Evolutionary conservation across 2,329 filamentous ascomycete species (phyloP).

Genomic region (Pseudopyricularia javanii): DNA sequence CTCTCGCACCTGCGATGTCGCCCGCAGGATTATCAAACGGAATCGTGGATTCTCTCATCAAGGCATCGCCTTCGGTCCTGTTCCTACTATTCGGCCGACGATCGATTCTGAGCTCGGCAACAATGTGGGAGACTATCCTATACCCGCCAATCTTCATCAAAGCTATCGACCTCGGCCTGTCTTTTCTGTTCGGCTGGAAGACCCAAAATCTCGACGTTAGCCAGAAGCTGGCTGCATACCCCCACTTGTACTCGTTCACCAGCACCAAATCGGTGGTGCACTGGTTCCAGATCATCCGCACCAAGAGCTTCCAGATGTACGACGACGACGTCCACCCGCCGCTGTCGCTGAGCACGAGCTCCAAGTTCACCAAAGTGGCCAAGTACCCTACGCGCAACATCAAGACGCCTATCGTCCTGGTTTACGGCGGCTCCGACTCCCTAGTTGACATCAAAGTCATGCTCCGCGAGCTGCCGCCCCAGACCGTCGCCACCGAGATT

Average conservation of each 20-base stretch:
- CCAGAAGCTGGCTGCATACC: constrained; percentile 91
- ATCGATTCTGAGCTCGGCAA: constrained; percentile 82
- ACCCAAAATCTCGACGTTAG: constrained; percentile 70
- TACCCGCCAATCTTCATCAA: constrained; percentile 90
- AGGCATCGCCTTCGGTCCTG: constrained; percentile 82
- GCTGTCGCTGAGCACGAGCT: constrained; percentile 45
- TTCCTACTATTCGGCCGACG: constrained; percentile 88
- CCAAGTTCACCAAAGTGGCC: constrained; percentile 90
- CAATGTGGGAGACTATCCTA: constrained; percentile 93
- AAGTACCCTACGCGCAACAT: constrained; percentile 96
- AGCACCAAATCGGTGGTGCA: constrained; percentile 96
- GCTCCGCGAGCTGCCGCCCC: constrained; percentile 73
- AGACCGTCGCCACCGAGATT: constrained; percentile 77
- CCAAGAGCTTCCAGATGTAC: constrained; percentile 94
- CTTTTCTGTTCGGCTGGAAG: constrained; percentile 83
- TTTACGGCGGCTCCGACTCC: constrained; percentile 90
- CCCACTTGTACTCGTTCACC: constrained; percentile 92
- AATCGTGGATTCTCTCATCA: constrained; percentile 84
- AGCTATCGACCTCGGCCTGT: constrained; percentile 69
- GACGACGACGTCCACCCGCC: constrained; percentile 84
- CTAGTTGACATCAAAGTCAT: constrained; percentile 89
- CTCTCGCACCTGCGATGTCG: constrained; percentile 90
- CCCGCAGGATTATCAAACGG: constrained; percentile 82
- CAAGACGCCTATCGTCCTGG: constrained; percentile 82
- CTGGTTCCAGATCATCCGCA: constrained; percentile 99